Conservation (phyloP, 108 stramenopile species). For the Cyclotella kingstonii region DNA sequence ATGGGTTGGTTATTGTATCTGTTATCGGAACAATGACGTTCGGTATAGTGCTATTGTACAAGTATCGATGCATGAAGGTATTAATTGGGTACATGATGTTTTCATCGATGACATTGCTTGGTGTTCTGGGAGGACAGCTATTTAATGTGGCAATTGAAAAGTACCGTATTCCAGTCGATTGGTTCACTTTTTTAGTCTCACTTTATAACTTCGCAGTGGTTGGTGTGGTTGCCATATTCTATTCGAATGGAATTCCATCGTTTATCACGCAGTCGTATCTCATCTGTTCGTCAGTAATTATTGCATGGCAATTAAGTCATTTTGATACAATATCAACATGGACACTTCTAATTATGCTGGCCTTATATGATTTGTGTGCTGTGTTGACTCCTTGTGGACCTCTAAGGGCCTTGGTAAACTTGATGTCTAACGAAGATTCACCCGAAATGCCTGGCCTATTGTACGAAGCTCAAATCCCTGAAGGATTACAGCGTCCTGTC, state of each 20-base stretch:
- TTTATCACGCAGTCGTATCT: slow-evolving; percentile 89
- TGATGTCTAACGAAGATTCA: slow-evolving; percentile 89
- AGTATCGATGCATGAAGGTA: slow-evolving; percentile 85
- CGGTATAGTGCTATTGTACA: slow-evolving; percentile 89
- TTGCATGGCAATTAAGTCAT: slow-evolving; percentile 92
- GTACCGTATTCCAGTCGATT: slow-evolving; percentile 87
- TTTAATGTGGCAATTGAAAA: slow-evolving; percentile 73
- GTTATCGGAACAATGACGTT: slow-evolving; percentile 89
- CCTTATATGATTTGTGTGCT: slow-evolving; percentile 95
- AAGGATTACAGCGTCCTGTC: slow-evolving; percentile 68
- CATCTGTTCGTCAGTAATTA: slow-evolving; percentile 87
- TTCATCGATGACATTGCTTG: slow-evolving; percentile 75
- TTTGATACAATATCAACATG: slow-evolving; percentile 95
- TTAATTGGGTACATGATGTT: slow-evolving; percentile 92
- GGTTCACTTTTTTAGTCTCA: slow-evolving; percentile 71
- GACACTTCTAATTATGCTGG: slow-evolving; percentile 92
- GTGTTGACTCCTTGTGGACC: slow-evolving; percentile 97
- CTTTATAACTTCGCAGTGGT: slow-evolving; percentile 92
- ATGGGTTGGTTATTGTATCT: slow-evolving; percentile 91
- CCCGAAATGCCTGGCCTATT: slow-evolving; percentile 96
- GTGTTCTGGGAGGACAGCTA: slow-evolving; percentile 76
- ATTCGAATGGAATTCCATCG: slow-evolving; percentile 83
- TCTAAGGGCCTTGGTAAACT: slow-evolving; percentile 78
- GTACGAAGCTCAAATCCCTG: slow-evolving; percentile 91
- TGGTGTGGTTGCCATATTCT: slow-evolving; percentile 93